Evolutionary conservation across 495 filamentous ascomycete species (phyloP), one percentile per base, ranked within the genome.

Genomic region (Penicillium arizonense): DNA sequence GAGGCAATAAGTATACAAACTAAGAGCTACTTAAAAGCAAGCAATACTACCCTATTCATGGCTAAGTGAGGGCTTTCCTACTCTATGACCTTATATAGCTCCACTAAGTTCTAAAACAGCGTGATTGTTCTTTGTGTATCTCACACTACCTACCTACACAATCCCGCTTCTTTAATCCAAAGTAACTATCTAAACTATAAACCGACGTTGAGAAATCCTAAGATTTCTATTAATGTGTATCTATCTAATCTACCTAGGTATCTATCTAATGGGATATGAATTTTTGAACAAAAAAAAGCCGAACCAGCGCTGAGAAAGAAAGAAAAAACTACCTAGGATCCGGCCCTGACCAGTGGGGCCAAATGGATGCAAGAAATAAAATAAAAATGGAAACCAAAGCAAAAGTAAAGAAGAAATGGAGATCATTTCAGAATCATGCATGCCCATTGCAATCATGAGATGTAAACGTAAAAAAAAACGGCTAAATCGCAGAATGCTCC

Each of bases 241-340:
- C 55, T 66, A 63, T 66, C 60, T 63, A 63, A 57, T 63, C 57
- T 63, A 63, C 59, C 56, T 65, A 65, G 60, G 45, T 58, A 57
- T 46, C 46, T 34, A 45, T 26, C 44, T 47, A 55, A 37, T 18
- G 20, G 44, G 42, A 47, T 46, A 50, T 49, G 47, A 41, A 40
- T 52, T 39, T 52, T 50, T 36, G 40, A 44, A 38, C 23, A 47
- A 34, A 48, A 52, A 28, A 53, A 50, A 37, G 40, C 20, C 38
- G 10, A 35, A 43, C 18, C 28, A 50, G 16, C 48, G 48, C 48
- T 50, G 38, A 54, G 42, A 56, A 53, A 50, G 37, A 36, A 53
- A 41, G 44, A 42, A 21, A 21, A 53, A 54, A 60, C 49, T 33
- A 41, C 26, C 37, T 39, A 39, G 39, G 38, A 49, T 9, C 45